A percentile compares a stretch with the other conserved stretches of the same genome.
These are phyloP conservation scores for Karstenula rhodostoma DNA, from an alignment of 2,329 filamentous ascomycete genomes.

Conservation along the genomic window DNA sequence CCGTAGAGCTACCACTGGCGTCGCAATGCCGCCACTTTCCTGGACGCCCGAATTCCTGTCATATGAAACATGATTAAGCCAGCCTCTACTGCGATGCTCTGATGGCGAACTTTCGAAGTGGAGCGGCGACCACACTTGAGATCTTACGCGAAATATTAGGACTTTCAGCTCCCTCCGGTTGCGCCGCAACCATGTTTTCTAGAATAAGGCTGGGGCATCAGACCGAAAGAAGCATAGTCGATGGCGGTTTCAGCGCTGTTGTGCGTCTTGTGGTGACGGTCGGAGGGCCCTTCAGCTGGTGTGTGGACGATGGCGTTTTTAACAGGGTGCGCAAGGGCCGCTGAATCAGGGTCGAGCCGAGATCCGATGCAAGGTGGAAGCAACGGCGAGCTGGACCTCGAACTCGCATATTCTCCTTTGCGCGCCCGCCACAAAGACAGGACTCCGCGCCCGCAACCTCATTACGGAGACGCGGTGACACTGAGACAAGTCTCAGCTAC, in stretches of 20 bases:
- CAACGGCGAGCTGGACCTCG: slow-evolving; percentile 22
- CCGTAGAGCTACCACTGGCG: slow-evolving; percentile 22
- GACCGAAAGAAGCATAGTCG: slow-evolving; percentile 28
- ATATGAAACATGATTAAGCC: slow-evolving; percentile 30
- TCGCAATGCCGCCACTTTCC: slow-evolving; percentile 17
- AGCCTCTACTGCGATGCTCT: slow-evolving; percentile 19
- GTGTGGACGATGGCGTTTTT: slow-evolving; percentile 39
- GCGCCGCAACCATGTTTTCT: slow-evolving; percentile 42
- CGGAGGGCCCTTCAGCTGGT: slow-evolving; percentile 43
- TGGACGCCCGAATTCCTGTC: slow-evolving; percentile 6
- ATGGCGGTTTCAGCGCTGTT: slow-evolving; percentile 25
- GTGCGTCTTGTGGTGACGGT: slow-evolving; percentile 28
- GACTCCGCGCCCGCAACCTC: slow-evolving; percentile 13
- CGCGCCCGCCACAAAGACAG: slow-evolving; percentile 14
- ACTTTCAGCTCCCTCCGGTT: slow-evolving; percentile 44
- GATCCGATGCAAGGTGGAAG: slow-evolving; percentile 22
- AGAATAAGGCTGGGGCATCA: slow-evolving; percentile 43
- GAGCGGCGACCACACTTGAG: slow-evolving; percentile 35
- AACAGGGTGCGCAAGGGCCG: slow-evolving; percentile 22
- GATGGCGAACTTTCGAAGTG: slow-evolving; percentile 12
- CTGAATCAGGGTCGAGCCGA: slow-evolving; percentile 28
- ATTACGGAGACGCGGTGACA: slow-evolving; percentile 22
- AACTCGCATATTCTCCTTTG: slow-evolving; percentile 9
- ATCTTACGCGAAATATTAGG: slow-evolving; percentile 36
- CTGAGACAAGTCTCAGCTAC: slow-evolving; percentile 23